Conservation (phyloP, 2,329 filamentous ascomycete species). For the Aspergillus eucalypticola region DNA sequence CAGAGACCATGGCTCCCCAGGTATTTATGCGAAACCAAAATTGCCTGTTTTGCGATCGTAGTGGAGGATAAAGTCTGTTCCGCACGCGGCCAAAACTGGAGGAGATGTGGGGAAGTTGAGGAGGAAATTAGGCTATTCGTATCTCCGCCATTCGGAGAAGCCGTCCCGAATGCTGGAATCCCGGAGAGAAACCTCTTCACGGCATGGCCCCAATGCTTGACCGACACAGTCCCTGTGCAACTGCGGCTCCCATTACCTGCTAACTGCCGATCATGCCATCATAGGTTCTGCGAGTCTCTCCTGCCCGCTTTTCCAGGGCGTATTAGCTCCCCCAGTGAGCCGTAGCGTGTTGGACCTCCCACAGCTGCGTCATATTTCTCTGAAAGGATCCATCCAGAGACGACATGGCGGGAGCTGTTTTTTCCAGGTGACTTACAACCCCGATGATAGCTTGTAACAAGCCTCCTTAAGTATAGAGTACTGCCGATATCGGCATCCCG, state of each 20-base stretch:
- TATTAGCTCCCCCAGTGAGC: too few relatives aligned
- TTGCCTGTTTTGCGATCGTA: not conserved
- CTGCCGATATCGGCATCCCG: too few relatives aligned
- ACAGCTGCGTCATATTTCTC: too few relatives aligned
- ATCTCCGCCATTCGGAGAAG: not conserved
- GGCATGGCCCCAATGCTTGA: not conserved
- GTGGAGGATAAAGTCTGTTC: not conserved
- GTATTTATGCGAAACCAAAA: not conserved
- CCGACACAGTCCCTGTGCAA: not conserved
- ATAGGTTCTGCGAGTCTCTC: not conserved
- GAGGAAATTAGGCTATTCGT: not conserved
- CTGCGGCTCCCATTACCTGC: not conserved
- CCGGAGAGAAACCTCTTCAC: not conserved
- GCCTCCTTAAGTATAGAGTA: too few relatives aligned
- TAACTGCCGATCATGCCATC: not conserved
- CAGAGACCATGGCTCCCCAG: not conserved
- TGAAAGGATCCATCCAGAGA: too few relatives aligned
- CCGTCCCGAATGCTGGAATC: not conserved
- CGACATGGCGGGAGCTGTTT: too few relatives aligned
- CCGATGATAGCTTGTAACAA: too few relatives aligned
- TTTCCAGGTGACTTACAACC: too few relatives aligned
- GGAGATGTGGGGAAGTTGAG: not conserved
- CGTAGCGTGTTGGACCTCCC: too few relatives aligned
- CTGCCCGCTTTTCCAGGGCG: too few relatives aligned
- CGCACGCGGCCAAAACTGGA: not conserved